Evolutionary conservation across 2,329 filamentous ascomycete species (phyloP).

Genomic region (Talaromyces piceae): DNA sequence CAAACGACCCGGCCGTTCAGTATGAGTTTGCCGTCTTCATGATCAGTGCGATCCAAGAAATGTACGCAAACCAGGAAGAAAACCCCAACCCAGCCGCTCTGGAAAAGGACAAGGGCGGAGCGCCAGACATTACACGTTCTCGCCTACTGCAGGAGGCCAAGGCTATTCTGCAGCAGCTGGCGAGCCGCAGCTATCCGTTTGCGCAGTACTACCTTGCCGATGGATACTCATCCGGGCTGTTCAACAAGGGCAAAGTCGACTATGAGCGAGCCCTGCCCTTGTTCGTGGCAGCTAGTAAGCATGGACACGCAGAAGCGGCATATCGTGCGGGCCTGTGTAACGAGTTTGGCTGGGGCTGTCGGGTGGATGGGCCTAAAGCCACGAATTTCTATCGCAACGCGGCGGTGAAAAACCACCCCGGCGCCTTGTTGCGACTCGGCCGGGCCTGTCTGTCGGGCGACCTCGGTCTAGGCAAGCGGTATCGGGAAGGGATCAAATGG

Average conservation of each 20-base stretch:
- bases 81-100: conserved; percentile 16
- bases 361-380: conserved; percentile 82
- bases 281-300: conserved; percentile 89
- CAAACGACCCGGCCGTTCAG: conserved; percentile 79
- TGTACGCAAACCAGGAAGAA: conserved; percentile 43
- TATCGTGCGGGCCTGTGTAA: conserved; percentile 93
- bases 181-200: conserved; percentile 87
- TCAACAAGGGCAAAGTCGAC: conserved; percentile 90
- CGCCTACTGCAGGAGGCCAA: conserved; percentile 80
- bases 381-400: conserved; percentile 87
- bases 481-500: conserved; percentile 92
- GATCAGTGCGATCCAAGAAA: conserved; percentile 79
- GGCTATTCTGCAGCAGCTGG: conserved; percentile 75
- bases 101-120: conserved; percentile 14
- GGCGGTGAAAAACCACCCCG: conserved; percentile 88
- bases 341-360: conserved; percentile 95
- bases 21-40: conserved; percentile 96
- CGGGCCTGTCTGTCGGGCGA: conserved; percentile 86
- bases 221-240: conserved; percentile 86
- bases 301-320: conserved; percentile 91
- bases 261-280: conserved; percentile 86
- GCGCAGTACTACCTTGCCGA: conserved; percentile 97
- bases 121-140: conserved; percentile 44
- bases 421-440: conserved; percentile 85
- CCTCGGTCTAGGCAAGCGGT: conserved; percentile 72